Base-by-base conservation (phyloP, 208 protist species). In the Crithidia mellificae region DNA sequence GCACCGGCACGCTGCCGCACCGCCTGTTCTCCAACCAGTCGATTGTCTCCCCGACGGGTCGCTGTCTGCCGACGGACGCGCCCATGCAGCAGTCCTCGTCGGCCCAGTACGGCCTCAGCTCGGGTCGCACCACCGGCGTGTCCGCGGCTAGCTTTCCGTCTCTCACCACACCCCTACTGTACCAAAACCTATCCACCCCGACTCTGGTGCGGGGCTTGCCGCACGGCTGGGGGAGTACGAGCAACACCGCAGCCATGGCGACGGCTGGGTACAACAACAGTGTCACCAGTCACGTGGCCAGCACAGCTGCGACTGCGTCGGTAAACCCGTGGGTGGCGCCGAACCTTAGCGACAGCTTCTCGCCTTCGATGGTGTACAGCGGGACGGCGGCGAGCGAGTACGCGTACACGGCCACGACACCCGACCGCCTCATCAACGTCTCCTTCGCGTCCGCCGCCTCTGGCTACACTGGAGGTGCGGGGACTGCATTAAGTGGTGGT, bases 101-200 rank as follows among this genome's bases (percentile, higher is more conserved):
- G 2, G 54, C 54, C 38, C 54, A 61, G 54, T 61, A 61, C 54
- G 54, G 54, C 19, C 38, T 61, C 15, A 61, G 54, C 54, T 61
- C 54, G 22, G 24, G 22, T 12, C n/a, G 32, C 27, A 47, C 25
- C 54, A 44, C 54, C 8, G 38, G 22, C 38, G 14, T 47, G 1
- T 61, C 38, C 11, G 38, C 22, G 12, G 38, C 19, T 22, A 61
- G 54, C 54, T 61, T 61, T 15, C 4, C 38, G 17, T 61, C 54
- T 2, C 24, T 47, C 38, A 47, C 54, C 22, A 61, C 54, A 38
- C 34, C 34, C 22, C 54, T 30, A 20, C 54, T 61, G 5, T 25
- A 9, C 15, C n/a, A 61, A 34, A 43, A 9, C 17, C 6, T 32
- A n/a, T 58, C 53, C n/a, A 44, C 34, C 6, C 53, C 53, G 32